These are phyloP conservation scores for Neofusicoccum ribis DNA, from an alignment of 2,329 filamentous ascomycete species.

Conservation along the genomic window DNA sequence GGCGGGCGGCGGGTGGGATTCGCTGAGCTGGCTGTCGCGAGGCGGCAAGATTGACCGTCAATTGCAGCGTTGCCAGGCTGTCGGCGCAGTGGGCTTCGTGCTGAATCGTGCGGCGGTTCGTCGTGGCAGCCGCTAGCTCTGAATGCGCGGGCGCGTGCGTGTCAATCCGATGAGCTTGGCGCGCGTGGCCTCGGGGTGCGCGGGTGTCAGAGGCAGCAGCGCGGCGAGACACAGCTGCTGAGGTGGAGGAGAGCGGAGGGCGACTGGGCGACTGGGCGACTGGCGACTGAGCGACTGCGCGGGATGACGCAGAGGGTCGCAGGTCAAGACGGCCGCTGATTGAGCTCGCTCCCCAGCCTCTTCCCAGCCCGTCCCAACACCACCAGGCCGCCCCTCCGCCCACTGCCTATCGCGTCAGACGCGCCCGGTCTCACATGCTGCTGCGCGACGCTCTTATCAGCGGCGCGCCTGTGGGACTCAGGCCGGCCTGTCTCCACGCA, in stretches of 20 bases:
- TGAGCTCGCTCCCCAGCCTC: constrained; percentile 1
- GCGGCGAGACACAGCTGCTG: too few species aligned
- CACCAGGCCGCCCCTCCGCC: not conserved
- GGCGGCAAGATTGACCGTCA: constrained; percentile 9
- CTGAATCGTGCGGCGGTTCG: not conserved
- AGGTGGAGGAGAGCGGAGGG: not conserved
- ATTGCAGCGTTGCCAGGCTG: constrained; percentile 1
- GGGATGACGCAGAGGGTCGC: not conserved
- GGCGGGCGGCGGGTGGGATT: not conserved
- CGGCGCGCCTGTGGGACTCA: not conserved
- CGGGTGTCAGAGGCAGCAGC: not conserved
- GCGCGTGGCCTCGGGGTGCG: not conserved
- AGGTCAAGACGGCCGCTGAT: not conserved
- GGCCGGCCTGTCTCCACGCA: not conserved
- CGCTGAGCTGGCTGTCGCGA: constrained; percentile 5
- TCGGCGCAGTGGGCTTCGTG: not conserved
- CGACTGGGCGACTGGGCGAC: not conserved
- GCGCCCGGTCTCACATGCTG: not conserved
- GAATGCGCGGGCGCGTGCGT: constrained; percentile 4
- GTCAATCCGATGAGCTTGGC: not conserved
- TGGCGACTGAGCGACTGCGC: not conserved
- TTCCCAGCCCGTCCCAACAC: constrained; percentile 8
- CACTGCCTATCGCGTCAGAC: constrained; percentile 5
- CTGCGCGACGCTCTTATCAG: constrained; percentile 13
- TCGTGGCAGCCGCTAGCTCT: constrained; percentile 2